Evolutionary conservation across 2,329 filamentous ascomycete genomes (phyloP).

Genomic region (Sordariomycetes sp.): DNA sequence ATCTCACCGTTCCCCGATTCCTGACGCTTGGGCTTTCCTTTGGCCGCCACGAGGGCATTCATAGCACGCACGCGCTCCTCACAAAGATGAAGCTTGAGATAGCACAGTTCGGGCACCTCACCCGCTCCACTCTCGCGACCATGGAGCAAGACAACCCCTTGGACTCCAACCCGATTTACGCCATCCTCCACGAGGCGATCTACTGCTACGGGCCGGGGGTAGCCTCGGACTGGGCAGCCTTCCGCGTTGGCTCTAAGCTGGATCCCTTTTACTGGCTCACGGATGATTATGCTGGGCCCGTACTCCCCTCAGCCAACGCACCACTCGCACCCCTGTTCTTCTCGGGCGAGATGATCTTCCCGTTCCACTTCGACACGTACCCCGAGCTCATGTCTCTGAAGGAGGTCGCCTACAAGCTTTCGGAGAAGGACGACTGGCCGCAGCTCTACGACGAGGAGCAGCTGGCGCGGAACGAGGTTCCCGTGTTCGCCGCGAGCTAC

Average conservation of each 20-base stretch:
- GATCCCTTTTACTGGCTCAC: conserved; percentile 41
- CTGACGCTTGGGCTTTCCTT: conserved; percentile 69
- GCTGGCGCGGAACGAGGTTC: conserved; percentile 67
- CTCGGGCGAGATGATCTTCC: conserved; percentile 87
- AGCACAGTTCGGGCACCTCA: conserved; percentile 64
- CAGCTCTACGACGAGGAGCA: conserved; percentile 65
- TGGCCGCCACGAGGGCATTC: conserved; percentile 68
- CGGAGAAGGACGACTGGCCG: conserved; percentile 59
- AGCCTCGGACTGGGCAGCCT: conserved; percentile 65
- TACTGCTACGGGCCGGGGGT: conserved; percentile 62
- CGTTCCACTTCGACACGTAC: conserved; percentile 74
- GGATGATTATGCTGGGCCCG: conserved; percentile 13
- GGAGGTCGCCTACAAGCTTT: conserved; percentile 60
- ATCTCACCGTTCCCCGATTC: conserved; percentile 62
- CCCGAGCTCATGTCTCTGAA: conserved; percentile 61
- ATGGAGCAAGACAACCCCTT: conserved; percentile 60
- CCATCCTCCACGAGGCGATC: conserved; percentile 76
- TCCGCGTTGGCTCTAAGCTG: conserved; percentile 44
- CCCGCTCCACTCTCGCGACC: conserved; percentile 55
- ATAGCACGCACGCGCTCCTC: conserved; percentile 63
- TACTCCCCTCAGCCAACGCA: conserved; percentile 8
- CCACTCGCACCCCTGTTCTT: conserved; percentile 55
- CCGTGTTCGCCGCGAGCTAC: conserved; percentile 76
- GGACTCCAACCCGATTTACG: conserved; percentile 73
- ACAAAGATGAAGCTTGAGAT: conserved; percentile 63